A percentile compares a stretch with the other conserved stretches of the same genome.
phyloP scores from a whole-genome alignment of 495 filamentous ascomycete species.

The Hyaloscypha bicolor region DNA sequence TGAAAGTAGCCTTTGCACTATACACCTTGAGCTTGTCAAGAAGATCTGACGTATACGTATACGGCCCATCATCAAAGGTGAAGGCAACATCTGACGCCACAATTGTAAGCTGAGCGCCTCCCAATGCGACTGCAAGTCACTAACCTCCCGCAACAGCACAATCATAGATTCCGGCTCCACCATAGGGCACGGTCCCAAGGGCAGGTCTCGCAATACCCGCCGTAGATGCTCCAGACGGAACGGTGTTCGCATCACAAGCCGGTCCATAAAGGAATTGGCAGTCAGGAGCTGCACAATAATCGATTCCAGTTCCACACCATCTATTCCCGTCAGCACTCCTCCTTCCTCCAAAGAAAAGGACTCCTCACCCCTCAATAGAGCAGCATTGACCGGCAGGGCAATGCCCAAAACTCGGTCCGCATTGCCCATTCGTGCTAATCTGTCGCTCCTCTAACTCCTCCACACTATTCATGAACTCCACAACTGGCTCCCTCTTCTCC shows the following conservation, averaged over 20 bases:
- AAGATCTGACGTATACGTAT: slow-evolving; percentile 60
- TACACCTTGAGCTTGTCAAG: slow-evolving; percentile 62
- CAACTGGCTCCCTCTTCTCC: background rate
- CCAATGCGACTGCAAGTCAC: background rate
- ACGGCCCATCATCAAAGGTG: slow-evolving; percentile 75
- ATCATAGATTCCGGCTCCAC: slow-evolving; percentile 63
- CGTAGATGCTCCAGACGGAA: slow-evolving; percentile 64
- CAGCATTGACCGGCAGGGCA: slow-evolving; percentile 65
- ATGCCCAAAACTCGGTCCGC: slow-evolving; percentile 45
- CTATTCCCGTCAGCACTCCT: slow-evolving; percentile 44
- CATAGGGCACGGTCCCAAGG: slow-evolving; percentile 60
- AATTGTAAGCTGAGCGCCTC: background rate
- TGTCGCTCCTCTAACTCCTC: slow-evolving; percentile 9
- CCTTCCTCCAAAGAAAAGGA: slow-evolving; percentile 20
- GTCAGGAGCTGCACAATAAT: slow-evolving; percentile 69
- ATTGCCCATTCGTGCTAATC: slow-evolving; percentile 29
- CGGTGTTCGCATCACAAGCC: slow-evolving; percentile 67
- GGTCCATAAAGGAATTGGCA: slow-evolving; percentile 69
- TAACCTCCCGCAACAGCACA: slow-evolving; percentile 46
- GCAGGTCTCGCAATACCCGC: slow-evolving; percentile 59
- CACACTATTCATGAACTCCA: background rate
- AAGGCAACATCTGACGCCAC: slow-evolving; percentile 51
- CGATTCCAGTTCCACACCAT: slow-evolving; percentile 60
- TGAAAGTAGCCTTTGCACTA: slow-evolving; percentile 67
- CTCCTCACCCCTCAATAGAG: slow-evolving; percentile 57